phyloP scores from a whole-genome alignment of 163 green algal species.

The Scenedesmus sp. region DNA sequence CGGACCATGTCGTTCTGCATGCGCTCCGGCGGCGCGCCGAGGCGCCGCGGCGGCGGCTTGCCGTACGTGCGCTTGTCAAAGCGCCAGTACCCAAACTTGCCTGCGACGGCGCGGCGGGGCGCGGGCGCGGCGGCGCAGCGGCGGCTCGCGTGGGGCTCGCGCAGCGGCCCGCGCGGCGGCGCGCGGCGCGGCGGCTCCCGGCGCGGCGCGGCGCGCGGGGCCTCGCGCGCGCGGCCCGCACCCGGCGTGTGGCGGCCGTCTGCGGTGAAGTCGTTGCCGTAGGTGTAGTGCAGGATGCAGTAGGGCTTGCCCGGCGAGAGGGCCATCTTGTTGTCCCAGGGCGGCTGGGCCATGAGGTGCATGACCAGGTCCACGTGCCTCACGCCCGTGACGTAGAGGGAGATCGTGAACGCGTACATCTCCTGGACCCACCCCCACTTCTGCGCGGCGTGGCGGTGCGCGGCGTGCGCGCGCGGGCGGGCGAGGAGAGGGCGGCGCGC shows the following conservation, averaged over 20 bases:
- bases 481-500: too few relatives aligned
- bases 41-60: slow-evolving; percentile 69
- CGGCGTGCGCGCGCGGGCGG: too few relatives aligned
- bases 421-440: slow-evolving; percentile 87
- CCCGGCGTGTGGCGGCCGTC: slow-evolving; percentile 72
- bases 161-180: neutral
- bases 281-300: slow-evolving; percentile 97
- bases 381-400: slow-evolving; percentile 62
- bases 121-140: too few relatives aligned
- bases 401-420: slow-evolving; percentile 94
- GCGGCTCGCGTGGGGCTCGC: neutral
- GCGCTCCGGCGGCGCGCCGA: slow-evolving; percentile 66
- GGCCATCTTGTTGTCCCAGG: slow-evolving; percentile 71
- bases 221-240: slow-evolving; percentile 38
- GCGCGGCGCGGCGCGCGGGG: neutral
- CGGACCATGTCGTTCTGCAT: slow-evolving; percentile 90
- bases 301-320: slow-evolving; percentile 63
- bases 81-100: slow-evolving; percentile 85
- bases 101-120: too few relatives aligned
- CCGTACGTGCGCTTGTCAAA: slow-evolving; percentile 94
- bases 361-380: slow-evolving; percentile 68
- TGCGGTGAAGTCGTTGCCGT: slow-evolving; percentile 88
- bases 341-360: slow-evolving; percentile 83
- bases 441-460: too few relatives aligned
- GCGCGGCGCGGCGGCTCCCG: too few relatives aligned